Conservation (phyloP, 495 filamentous ascomycete genomes). For the Hypoxylon lenormandii region DNA sequence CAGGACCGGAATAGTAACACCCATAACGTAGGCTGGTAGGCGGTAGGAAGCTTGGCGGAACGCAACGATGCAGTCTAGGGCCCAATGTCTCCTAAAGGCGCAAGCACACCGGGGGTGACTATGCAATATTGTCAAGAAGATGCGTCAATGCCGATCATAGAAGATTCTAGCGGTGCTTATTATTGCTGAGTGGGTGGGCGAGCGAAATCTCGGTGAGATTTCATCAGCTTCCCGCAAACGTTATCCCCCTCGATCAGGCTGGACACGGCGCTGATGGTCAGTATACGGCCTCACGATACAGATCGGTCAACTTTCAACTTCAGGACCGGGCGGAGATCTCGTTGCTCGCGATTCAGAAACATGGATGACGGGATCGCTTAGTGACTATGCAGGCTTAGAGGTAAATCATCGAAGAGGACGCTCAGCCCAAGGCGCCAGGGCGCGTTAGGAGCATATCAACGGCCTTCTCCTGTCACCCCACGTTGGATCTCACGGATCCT, state of each 20-base stretch:
- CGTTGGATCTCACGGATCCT: conserved; percentile 24
- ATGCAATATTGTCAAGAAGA: conserved; percentile 43
- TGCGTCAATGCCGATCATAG: conserved; percentile 47
- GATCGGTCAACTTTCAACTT: conserved; percentile 8
- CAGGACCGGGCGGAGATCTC: conserved; percentile 19
- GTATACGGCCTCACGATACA: conserved; percentile 28
- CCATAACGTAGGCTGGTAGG: conserved; percentile 30
- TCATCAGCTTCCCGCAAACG: conserved; percentile 23
- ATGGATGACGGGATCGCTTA: conserved; percentile 15
- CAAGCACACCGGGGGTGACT: conserved; percentile 37
- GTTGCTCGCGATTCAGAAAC: conserved; percentile 15
- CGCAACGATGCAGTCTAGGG: conserved; percentile 36
- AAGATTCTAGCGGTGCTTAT: conserved; percentile 44
- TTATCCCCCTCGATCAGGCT: conserved; percentile 5
- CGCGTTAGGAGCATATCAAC: conserved; percentile 19
- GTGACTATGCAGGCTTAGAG: conserved; percentile 6
- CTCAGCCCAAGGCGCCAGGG: conserved; percentile 4
- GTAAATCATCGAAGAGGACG: neutral
- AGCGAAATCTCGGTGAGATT: conserved; percentile 27
- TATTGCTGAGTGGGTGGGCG: conserved; percentile 9
- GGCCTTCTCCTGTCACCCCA: conserved; percentile 23
- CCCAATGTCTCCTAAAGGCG: conserved; percentile 29
- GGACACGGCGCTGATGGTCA: conserved; percentile 2
- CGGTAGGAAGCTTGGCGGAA: conserved; percentile 39
- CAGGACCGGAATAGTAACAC: conserved; percentile 38